These are phyloP conservation scores for Waitea zeae DNA, from an alignment of 1,284 basidiomycete species.

Conservation along the genomic window DNA sequence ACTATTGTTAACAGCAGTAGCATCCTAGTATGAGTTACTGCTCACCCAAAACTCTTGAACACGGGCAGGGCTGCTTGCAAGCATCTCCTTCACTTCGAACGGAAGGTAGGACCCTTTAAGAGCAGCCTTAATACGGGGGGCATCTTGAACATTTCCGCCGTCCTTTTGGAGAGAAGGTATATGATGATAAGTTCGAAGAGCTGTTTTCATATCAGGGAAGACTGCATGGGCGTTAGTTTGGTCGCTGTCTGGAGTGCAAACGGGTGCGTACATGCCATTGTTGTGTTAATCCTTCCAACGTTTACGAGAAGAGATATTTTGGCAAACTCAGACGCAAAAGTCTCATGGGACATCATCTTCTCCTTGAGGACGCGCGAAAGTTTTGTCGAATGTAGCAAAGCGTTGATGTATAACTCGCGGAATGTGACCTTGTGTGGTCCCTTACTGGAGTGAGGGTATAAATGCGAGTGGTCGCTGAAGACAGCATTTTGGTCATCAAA, in stretches of 20 bases:
- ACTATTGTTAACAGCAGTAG: not conserved
- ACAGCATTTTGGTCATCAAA: constrained; percentile 44
- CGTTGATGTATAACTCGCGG: constrained; percentile 61
- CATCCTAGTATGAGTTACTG: too few species aligned
- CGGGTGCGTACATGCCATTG: constrained; percentile 56
- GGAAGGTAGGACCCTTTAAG: constrained; percentile 35
- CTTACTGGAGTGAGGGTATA: constrained; percentile 7
- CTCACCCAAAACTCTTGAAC: constrained; percentile 6
- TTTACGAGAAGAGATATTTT: constrained; percentile 67
- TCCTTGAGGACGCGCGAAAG: constrained; percentile 47
- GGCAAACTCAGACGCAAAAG: constrained; percentile 60
- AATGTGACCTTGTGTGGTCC: constrained; percentile 32
- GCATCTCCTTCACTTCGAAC: constrained; percentile 21
- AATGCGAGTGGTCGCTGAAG: constrained; percentile 26
- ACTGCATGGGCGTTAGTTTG: constrained; percentile 18
- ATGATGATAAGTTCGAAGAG: constrained; percentile 69
- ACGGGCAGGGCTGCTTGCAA: constrained; percentile 8
- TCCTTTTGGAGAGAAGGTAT: constrained; percentile 67
- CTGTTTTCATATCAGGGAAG: constrained; percentile 70
- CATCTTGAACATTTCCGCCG: constrained; percentile 63
- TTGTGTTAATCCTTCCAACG: constrained; percentile 70
- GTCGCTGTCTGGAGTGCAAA: not conserved
- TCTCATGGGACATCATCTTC: constrained; percentile 46
- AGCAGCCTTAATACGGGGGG: constrained; percentile 59
- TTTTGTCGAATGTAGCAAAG: constrained; percentile 50